phyloP scores from a whole-genome alignment of 345 rosid species.

The Acer saccharum region DNA sequence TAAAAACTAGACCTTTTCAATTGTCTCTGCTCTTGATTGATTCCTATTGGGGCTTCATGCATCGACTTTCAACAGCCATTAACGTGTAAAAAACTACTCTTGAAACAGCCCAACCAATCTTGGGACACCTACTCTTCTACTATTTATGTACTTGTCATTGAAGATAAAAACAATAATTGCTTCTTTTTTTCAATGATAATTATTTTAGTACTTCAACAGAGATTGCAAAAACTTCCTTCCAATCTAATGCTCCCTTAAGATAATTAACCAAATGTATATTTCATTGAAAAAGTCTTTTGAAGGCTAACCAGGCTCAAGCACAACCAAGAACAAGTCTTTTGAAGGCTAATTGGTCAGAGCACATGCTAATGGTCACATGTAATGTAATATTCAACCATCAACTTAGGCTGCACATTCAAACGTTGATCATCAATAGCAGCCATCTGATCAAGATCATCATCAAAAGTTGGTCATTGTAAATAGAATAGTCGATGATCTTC shows the following conservation, averaged over 20 bases:
- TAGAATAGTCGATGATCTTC: neutral
- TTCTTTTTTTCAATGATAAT: too few species aligned
- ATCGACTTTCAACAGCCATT: slow-evolving; percentile 22
- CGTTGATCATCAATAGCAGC: neutral
- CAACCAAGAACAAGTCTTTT: neutral
- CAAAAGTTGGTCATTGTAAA: neutral
- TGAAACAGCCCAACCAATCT: neutral
- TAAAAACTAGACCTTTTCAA: neutral
- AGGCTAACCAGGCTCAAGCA: neutral
- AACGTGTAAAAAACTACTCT: slow-evolving; percentile 21
- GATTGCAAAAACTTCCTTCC: too few species aligned
- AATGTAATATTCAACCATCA: slow-evolving; percentile 3
- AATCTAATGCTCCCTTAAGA: too few species aligned
- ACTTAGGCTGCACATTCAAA: neutral
- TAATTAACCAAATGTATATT: too few species aligned
- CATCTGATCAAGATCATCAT: neutral
- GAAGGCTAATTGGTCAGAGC: neutral
- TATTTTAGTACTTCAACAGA: too few species aligned
- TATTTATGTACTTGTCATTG: too few species aligned
- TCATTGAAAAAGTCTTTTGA: neutral
- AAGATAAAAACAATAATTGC: neutral
- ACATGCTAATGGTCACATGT: neutral
- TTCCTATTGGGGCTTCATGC: neutral
- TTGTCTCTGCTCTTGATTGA: neutral
- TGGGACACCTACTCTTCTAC: neutral